phyloP scores from a whole-genome alignment of 192 early-diverging fungal genomes.

The Chytriomyces sp. region DNA sequence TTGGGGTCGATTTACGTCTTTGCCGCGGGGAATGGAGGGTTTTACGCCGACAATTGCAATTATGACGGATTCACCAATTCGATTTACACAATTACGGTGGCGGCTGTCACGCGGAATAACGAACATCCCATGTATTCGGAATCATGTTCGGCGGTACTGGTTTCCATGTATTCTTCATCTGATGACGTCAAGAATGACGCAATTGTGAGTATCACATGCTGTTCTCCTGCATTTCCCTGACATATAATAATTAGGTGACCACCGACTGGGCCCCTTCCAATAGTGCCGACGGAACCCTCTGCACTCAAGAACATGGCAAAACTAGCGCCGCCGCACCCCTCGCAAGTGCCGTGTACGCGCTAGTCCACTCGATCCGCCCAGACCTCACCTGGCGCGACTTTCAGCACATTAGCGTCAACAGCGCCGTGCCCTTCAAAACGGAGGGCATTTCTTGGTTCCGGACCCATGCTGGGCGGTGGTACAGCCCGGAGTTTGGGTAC shows the following conservation, averaged over 20 bases:
- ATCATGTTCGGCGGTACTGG: conserved; percentile 79
- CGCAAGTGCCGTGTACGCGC: conserved; percentile 83
- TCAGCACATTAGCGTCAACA: conserved; percentile 77
- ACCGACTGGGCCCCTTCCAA: conserved; percentile 70
- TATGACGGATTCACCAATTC: conserved; percentile 93
- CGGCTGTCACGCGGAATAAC: conserved; percentile 73
- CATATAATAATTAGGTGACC: conserved; percentile 64
- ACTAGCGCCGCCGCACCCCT: conserved; percentile 93
- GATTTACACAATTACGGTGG: conserved; percentile 88
- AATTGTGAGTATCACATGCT: conserved; percentile 61
- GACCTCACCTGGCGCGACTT: conserved; percentile 91
- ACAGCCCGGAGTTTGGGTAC: not conserved
- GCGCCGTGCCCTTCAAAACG: conserved; percentile 70
- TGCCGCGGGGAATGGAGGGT: conserved; percentile 88
- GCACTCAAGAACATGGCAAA: conserved; percentile 76
- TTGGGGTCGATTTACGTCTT: conserved; percentile 86
- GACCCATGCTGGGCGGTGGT: conserved; percentile 61
- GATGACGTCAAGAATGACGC: conserved; percentile 30
- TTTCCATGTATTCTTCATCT: conserved; percentile 81
- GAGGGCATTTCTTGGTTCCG: conserved; percentile 72
- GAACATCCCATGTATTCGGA: conserved; percentile 81
- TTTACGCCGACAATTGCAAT: conserved; percentile 85
- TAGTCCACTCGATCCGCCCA: conserved; percentile 70
- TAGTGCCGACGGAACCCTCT: conserved; percentile 37
- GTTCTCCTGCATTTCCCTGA: not conserved